phyloP scores from a whole-genome alignment of 768 basidiomycete genomes.

The Mycena galopus region DNA sequence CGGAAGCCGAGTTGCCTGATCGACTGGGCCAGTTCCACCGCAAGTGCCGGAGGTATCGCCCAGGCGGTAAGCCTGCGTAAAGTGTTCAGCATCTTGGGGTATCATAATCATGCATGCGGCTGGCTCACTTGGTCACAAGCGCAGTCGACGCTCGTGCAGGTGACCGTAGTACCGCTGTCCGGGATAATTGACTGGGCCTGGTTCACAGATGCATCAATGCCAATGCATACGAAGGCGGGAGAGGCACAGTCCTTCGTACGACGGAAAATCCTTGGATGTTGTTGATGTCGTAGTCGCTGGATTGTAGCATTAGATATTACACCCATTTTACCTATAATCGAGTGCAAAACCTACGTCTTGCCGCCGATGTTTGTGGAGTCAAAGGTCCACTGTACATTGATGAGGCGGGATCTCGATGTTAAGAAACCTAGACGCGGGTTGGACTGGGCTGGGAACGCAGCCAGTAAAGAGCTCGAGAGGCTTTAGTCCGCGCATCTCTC shows the following conservation, averaged over 20 bases:
- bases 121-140: not conserved
- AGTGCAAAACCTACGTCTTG: not conserved
- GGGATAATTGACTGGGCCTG: not conserved
- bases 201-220: not conserved
- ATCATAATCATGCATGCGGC: not conserved
- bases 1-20: not conserved
- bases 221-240: not conserved
- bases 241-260: not conserved
- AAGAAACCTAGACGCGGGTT: no score
- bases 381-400: slow-evolving; percentile 21
- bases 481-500: no score
- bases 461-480: no score
- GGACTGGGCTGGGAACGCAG: no score
- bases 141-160: not conserved
- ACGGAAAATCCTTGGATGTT: slow-evolving; percentile 20
- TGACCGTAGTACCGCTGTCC: not conserved
- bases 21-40: not conserved
- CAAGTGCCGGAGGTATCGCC: not conserved
- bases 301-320: no score
- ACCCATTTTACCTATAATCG: no score
- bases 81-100: not conserved
- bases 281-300: slow-evolving; percentile 16
- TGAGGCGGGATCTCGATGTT: no score
- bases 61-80: not conserved
- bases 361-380: slow-evolving; percentile 8